phyloP scores from a whole-genome alignment of 495 filamentous ascomycete species.

The Penicillium goetzii region DNA sequence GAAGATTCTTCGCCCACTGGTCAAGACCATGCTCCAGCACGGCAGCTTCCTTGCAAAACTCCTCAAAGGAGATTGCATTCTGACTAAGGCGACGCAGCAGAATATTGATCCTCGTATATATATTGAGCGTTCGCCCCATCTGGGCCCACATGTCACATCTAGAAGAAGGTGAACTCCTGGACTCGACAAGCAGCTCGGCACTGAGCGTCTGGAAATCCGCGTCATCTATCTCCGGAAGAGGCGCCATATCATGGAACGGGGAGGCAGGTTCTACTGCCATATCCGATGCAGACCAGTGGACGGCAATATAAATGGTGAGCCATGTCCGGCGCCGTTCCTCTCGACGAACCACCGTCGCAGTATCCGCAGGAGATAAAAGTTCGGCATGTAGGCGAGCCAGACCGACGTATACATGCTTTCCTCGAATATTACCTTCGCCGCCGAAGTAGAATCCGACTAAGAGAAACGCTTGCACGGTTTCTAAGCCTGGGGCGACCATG shows the following conservation, averaged over 20 bases:
- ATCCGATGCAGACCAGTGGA: background rate
- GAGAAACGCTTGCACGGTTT: background rate
- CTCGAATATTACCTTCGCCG: slow-evolving; percentile 3
- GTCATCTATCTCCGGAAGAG: background rate
- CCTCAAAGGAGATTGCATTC: background rate
- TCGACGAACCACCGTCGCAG: background rate
- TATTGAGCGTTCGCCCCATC: background rate
- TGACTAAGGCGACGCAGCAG: background rate
- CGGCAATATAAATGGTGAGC: background rate
- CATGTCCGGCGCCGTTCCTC: background rate
- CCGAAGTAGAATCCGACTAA: background rate
- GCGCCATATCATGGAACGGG: background rate
- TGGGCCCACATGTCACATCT: background rate
- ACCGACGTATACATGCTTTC: background rate
- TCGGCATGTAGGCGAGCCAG: background rate
- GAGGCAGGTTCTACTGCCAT: background rate
- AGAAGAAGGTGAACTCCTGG: background rate
- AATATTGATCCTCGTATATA: background rate
- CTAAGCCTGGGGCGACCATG: background rate
- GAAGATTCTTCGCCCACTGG: background rate
- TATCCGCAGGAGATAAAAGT: background rate
- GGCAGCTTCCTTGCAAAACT: background rate
- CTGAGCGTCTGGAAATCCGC: background rate
- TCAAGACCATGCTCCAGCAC: background rate
- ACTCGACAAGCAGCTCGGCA: background rate